These are phyloP conservation scores for Colletotrichum navitas DNA, from an alignment of 2,329 filamentous ascomycete species.

Conservation along the genomic window DNA sequence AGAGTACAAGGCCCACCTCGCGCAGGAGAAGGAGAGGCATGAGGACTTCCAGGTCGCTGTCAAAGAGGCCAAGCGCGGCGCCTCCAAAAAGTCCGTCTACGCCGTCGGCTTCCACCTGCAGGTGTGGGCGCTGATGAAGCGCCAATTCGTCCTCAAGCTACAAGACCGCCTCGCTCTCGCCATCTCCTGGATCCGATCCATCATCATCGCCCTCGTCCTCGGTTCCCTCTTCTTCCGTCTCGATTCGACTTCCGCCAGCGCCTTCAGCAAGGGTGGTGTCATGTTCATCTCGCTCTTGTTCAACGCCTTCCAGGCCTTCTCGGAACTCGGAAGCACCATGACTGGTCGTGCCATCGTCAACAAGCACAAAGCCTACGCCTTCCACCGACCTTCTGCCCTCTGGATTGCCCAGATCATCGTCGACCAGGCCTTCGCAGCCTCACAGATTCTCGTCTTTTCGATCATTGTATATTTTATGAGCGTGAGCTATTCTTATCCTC, in stretches of 20 bases:
- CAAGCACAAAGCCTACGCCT: conserved; percentile 86
- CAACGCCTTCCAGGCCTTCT: conserved; percentile 89
- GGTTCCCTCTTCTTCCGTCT: conserved; percentile 84
- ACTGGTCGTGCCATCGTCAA: conserved; percentile 81
- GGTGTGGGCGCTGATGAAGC: conserved; percentile 84
- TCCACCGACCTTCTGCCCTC: conserved; percentile 83
- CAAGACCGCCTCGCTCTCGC: conserved; percentile 84
- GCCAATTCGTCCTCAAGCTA: conserved; percentile 87
- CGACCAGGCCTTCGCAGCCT: conserved; percentile 78
- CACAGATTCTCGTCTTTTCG: conserved; percentile 78
- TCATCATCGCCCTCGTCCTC: conserved; percentile 81
- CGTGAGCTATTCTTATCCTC: too few relatives aligned
- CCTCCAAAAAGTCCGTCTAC: conserved; percentile 83
- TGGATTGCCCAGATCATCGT: conserved; percentile 88
- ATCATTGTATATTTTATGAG: conserved; percentile 87
- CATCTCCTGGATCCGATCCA: conserved; percentile 76
- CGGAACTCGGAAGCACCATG: conserved; percentile 82
- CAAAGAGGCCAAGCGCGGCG: conserved; percentile 81
- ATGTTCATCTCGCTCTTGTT: conserved; percentile 85
- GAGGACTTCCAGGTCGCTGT: conserved; percentile 84
- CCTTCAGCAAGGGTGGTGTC: conserved; percentile 85
- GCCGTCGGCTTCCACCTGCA: conserved; percentile 86
- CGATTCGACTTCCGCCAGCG: conserved; percentile 73
- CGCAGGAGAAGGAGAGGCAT: conserved; percentile 74
- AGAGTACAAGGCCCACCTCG: conserved; percentile 74